A percentile compares a stretch with the other conserved stretches of the same genome.
Evolutionary conservation across 2,329 filamentous ascomycete genomes (phyloP).

Genomic region (Amesomyces nigricolor): DNA sequence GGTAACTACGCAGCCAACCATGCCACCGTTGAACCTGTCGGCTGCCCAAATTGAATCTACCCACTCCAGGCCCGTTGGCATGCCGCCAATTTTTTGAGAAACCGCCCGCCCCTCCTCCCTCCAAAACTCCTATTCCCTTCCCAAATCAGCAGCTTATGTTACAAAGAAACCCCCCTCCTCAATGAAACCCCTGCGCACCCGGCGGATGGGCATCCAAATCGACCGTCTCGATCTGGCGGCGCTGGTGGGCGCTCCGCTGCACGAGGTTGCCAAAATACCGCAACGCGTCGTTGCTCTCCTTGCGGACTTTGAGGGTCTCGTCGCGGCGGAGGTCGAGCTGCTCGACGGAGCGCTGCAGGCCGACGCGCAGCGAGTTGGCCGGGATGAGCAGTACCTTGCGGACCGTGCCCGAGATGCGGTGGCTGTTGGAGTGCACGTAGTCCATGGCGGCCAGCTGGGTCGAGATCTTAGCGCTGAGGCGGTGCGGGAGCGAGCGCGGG

Average conservation of each 20-base stretch:
- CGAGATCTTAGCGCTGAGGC: constrained; percentile 79
- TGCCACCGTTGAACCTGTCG: neutral
- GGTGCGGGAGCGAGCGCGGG: constrained; percentile 79
- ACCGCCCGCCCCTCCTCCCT: neutral
- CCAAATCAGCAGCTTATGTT: neutral
- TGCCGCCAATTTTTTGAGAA: neutral
- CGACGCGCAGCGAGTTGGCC: constrained; percentile 76
- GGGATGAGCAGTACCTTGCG: constrained; percentile 85
- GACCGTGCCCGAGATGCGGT: constrained; percentile 77
- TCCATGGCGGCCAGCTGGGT: constrained; percentile 75
- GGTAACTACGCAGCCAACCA: constrained; percentile 3
- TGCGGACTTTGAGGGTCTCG: constrained; percentile 73
- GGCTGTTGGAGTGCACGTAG: constrained; percentile 85
- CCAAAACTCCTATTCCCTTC: neutral
- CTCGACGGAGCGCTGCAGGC: constrained; percentile 79
- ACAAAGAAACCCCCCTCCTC: neutral
- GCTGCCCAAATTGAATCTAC: neutral
- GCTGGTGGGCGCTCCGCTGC: constrained; percentile 53
- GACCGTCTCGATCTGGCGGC: constrained; percentile 44
- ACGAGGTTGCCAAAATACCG: constrained; percentile 90
- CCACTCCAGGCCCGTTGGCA: neutral
- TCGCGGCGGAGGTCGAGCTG: constrained; percentile 72
- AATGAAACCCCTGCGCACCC: constrained; percentile 8
- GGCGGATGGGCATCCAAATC: constrained; percentile 50
- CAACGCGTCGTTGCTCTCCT: constrained; percentile 77